These are phyloP conservation scores for Monilinia polystroma DNA, from an alignment of 2,329 filamentous ascomycete genomes.

Conservation along the genomic window DNA sequence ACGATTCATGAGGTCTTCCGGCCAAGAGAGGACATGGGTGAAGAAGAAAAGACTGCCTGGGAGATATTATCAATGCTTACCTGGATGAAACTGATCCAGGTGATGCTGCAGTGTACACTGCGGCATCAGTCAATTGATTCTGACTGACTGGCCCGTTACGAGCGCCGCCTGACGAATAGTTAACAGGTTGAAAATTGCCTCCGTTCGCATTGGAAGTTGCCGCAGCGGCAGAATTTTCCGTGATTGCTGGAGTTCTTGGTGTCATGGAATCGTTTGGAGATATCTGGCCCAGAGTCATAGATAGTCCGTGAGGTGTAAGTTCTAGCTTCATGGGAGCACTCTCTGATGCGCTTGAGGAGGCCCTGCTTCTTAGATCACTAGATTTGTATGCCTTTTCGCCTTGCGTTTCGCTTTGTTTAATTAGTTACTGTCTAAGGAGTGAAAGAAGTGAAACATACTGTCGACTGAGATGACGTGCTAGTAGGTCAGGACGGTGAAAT, in stretches of 20 bases:
- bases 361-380: conserved; percentile 34
- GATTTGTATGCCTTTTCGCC: conserved; percentile 43
- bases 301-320: conserved; percentile 4
- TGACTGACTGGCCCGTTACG: conserved; percentile 31
- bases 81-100: conserved; percentile 27
- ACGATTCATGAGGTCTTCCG: background rate
- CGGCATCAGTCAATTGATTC: conserved; percentile 30
- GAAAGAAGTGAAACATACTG: conserved; percentile 45
- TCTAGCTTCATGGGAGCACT: conserved; percentile 24
- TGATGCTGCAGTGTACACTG: conserved; percentile 30
- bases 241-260: conserved; percentile 32
- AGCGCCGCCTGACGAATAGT: conserved; percentile 29
- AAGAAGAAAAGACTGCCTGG: background rate
- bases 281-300: conserved; percentile 24
- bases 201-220: conserved; percentile 32
- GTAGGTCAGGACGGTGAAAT: conserved; percentile 59
- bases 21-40: conserved; percentile 23
- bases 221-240: conserved; percentile 31
- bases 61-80: conserved; percentile 10
- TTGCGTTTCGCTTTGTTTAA: conserved; percentile 46
- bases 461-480: conserved; percentile 55
- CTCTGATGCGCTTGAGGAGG: conserved; percentile 36
- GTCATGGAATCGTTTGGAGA: conserved; percentile 32
- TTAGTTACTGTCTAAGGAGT: conserved; percentile 26
- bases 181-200: conserved; percentile 31